phyloP scores from a whole-genome alignment of 306 rosid species.

The Rosa chinensis region DNA sequence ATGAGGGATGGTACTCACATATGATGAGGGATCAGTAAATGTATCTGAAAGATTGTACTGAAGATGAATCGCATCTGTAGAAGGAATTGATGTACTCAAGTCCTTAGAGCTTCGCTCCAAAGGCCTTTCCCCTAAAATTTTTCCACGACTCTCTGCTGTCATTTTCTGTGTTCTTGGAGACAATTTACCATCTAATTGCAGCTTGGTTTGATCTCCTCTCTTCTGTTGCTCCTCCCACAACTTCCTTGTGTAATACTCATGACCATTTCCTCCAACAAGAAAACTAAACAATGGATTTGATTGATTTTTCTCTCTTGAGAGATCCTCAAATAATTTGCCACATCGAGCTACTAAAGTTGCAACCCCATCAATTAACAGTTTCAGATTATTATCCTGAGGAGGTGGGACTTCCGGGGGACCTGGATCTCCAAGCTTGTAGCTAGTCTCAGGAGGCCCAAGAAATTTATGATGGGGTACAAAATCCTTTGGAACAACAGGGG shows the following conservation, averaged over 20 bases:
- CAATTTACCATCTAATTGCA: constrained; percentile 51
- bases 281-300: constrained; percentile 85
- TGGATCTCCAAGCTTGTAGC: constrained; percentile 52
- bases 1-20: constrained; percentile 47
- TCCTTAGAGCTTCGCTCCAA: constrained; percentile 63
- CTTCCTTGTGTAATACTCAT: constrained; percentile 81
- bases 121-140: constrained; percentile 83
- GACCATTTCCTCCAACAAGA: constrained; percentile 88
- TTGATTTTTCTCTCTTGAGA: constrained; percentile 82
- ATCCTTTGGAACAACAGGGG: constrained; percentile 79
- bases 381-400: constrained; percentile 79
- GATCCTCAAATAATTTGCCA: constrained; percentile 92
- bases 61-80: constrained; percentile 61
- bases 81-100: constrained; percentile 46
- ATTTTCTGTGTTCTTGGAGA: constrained; percentile 52
- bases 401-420: constrained; percentile 73
- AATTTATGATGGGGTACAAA: constrained; percentile 75
- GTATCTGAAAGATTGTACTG: constrained; percentile 90
- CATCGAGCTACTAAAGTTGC: constrained; percentile 93
- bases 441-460: constrained; percentile 68
- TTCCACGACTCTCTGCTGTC: constrained; percentile 89
- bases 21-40: constrained; percentile 62
- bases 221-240: constrained; percentile 90
- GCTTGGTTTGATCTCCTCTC: constrained; percentile 51
- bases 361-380: constrained; percentile 86